Evolutionary conservation across 2,329 filamentous ascomycete species (phyloP), one percentile per base, ranked within the genome.

Genomic region (Ilyonectria sp.): DNA sequence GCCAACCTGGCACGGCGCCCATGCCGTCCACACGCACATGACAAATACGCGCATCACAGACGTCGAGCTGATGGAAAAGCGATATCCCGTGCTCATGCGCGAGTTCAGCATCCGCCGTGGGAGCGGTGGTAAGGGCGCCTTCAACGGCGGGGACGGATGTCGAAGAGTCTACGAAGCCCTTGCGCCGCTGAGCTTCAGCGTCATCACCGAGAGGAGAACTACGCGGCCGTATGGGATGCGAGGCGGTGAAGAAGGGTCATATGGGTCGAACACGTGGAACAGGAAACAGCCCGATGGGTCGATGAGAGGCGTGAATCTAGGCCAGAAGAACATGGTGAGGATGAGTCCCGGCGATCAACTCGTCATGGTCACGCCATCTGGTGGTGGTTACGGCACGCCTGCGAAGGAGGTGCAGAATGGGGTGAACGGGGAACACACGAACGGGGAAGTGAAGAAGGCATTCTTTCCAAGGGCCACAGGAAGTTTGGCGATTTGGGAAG

Each of bases 81-180:
- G 78, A 1, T 80, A 79, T 35, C 78, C 77, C 0, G 65, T 72
- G 4, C 58, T 80, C 4, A 67, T 80, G 33, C 70, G 74, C 9
- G 70, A 75, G 44, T 80, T 79, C 47, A 69, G 56, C 2, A 71
- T 80, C 19, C 71, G 78, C 0, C 37, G 44, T 2, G 76, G 74
- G 3, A 67, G 63, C 23, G 90, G 89, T 1, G 93, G 93, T 0
- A 75, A 78, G 4, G 93, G 93, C 0, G 85, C 88, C 76, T 89
- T 92, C 72, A 81, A 82, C 0, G 93, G 93, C 29, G 93, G 93
- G 2, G 89, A 94, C 75, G 93, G 93, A n/a, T 90, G 93, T 0
- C 82, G 94, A 0, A 82, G 93, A 2, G 93, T 95, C 67, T 94
- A 95, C 66, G 93, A 96, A 80, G 94, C 94, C 79, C 85, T 92